These are phyloP conservation scores for Tolypocladium sp. DNA, from an alignment of 2,329 filamentous ascomycete genomes.

Conservation along the genomic window DNA sequence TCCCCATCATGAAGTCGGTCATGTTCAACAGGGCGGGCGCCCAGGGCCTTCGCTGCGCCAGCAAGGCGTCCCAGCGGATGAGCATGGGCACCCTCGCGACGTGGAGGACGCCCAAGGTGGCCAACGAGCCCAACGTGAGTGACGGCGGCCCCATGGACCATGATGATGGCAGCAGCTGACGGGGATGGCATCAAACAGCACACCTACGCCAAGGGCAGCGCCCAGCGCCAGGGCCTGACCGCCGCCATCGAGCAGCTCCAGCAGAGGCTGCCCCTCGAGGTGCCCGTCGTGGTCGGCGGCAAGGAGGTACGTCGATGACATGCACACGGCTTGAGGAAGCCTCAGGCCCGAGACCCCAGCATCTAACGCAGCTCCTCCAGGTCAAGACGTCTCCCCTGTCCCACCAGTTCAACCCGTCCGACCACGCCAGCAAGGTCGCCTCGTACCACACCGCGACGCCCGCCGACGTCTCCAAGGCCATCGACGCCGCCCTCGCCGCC, in stretches of 20 bases:
- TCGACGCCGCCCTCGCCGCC: constrained; percentile 76
- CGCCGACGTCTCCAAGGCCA: constrained; percentile 68
- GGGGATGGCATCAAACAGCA: constrained; percentile 46
- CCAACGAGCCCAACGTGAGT: constrained; percentile 93
- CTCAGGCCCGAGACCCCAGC: background rate
- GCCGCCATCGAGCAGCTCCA: constrained; percentile 64
- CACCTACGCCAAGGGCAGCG: constrained; percentile 77
- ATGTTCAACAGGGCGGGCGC: constrained; percentile 22
- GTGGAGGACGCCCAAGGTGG: constrained; percentile 79
- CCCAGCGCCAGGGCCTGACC: constrained; percentile 67
- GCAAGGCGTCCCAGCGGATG: constrained; percentile 18
- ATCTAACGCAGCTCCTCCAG: constrained; percentile 24
- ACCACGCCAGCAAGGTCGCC: constrained; percentile 68
- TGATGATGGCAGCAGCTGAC: background rate
- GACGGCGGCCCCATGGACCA: background rate
- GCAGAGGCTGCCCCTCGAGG: constrained; percentile 60
- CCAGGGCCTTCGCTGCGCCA: constrained; percentile 19
- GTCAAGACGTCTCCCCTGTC: constrained; percentile 57
- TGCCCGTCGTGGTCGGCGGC: constrained; percentile 78
- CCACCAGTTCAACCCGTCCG: constrained; percentile 73
- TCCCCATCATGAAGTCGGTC: constrained; percentile 22
- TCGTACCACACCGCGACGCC: constrained; percentile 76
- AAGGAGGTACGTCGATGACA: constrained; percentile 51
- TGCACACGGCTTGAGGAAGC: background rate
- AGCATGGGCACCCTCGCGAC: constrained; percentile 56